Base-by-base conservation (phyloP, 345 rosid species). In the Populus davidiana region DNA sequence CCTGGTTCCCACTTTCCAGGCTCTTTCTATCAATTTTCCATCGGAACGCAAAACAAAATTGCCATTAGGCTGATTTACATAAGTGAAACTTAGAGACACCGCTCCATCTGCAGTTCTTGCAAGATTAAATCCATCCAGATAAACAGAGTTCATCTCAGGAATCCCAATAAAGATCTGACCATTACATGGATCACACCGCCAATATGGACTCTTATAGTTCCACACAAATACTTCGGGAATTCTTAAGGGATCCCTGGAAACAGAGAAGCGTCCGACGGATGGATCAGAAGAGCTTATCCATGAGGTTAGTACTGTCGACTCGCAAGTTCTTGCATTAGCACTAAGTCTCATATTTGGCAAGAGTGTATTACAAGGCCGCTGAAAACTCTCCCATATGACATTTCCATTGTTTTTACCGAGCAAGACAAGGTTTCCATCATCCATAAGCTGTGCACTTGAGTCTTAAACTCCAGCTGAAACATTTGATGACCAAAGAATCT, bases 181-280 rank as follows among this genome's bases (percentile, higher is more conserved):
- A 70, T 86, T 86, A 97, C 94, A 91, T 0, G 91, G 91, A 18
- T 91, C 92, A 27, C 87, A 84, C 21, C 90, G 83, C 93, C 90
- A 89, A 6, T 61, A 54, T 0, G 86, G 86, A 8, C 18, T 39
- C 7, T 49, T 73, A 31, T 80, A 85, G 0, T 91, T 90, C 94
- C 91, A 83, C 16, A 87, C 35, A 11, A 85, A 66, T 31, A 68
- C 1, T 71, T 91, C 79, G 23, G 89, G 90, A 49, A 83, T 70
- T 18, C 56, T 62, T 18, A 7, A 47, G 67, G 83, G 64, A 13
- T 73, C 76, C 25, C 88, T 70, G 29, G 89, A 87, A 16, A 12
- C 16, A 7, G 91, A 78, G 36, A 86, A 91, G 29, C 72, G 73
- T 50, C 92, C 91, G 9, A 66, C 62, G 13, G 92, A 83, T 73